A percentile compares a stretch with the other conserved stretches of the same genome.
phyloP scores from a whole-genome alignment of 352 stramenopile genomes.

The Phytopythium sindhum region DNA sequence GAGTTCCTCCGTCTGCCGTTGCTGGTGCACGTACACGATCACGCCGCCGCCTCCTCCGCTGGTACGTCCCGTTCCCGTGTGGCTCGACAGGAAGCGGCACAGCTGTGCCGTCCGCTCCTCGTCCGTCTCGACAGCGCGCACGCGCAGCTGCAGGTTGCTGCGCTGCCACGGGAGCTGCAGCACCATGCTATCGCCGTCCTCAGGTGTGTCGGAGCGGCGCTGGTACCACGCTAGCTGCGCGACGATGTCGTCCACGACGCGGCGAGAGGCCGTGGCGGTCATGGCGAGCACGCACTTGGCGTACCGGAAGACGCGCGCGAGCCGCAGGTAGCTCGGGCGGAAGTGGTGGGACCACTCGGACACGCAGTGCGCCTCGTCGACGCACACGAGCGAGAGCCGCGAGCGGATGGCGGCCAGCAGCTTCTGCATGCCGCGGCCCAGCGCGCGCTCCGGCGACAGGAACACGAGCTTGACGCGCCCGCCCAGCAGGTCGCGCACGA shows the following conservation, averaged over 20 bases:
- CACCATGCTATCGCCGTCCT: slow-evolving; percentile 27
- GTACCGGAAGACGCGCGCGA: slow-evolving; percentile 52
- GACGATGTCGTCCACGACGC: slow-evolving; percentile 73
- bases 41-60: slow-evolving; percentile 40
- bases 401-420: slow-evolving; percentile 42
- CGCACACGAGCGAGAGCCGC: slow-evolving; percentile 80
- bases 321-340: slow-evolving; percentile 76
- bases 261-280: slow-evolving; percentile 89
- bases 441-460: slow-evolving; percentile 87
- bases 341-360: slow-evolving; percentile 96
- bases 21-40: slow-evolving; percentile 85
- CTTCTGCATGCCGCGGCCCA: slow-evolving; percentile 78
- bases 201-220: slow-evolving; percentile 13
- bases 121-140: slow-evolving; percentile 50
- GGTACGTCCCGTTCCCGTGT: slow-evolving; percentile 18
- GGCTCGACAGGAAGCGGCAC: slow-evolving; percentile 19
- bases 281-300: slow-evolving; percentile 86
- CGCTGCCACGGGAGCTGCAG: slow-evolving; percentile 77
- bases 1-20: slow-evolving; percentile 72
- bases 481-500: slow-evolving; percentile 61
- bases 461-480: slow-evolving; percentile 85
- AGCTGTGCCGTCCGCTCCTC: slow-evolving; percentile 44
- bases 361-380: slow-evolving; percentile 95
- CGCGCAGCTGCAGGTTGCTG: slow-evolving; percentile 55
- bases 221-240: slow-evolving; percentile 41